Evolutionary conservation across 352 stramenopile genomes (phyloP), one percentile per base, ranked within the genome.

Genomic region (Globisporangium heterothallicum): DNA sequence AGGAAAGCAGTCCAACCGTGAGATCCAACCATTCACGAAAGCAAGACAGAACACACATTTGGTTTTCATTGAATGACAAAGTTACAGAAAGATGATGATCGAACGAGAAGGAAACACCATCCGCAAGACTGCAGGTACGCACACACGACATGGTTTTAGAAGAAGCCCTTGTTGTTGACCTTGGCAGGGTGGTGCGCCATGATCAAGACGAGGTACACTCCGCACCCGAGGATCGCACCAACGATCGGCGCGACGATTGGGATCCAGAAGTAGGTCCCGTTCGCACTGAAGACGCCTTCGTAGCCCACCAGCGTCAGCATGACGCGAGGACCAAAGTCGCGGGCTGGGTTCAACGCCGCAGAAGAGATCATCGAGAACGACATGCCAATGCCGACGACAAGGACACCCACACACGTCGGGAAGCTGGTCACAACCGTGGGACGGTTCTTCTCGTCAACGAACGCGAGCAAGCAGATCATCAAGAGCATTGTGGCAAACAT

Each of bases 241-340:
- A 72, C 13, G 1, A 44, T 59, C 1, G 63, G 66, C 13, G 63
- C 66, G 3, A 75, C 47, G 45, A 75, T 54, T 21, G 63, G 63
- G 46, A 76, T 64, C 67, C 63, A 76, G 49, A 72, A 76, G 56
- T 73, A 72, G 44, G 38, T 42, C 53, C 61, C 19, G 45, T 65
- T 34, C 4, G 41, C 42, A 10, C 52, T 57, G 42, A 76, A 73
- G 22, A 73, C 42, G 49, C 38, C 57, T 3, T 61, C 44, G 50
- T 64, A 70, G 34, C 61, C 60, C 9, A 61, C 29, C 10, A 72
- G 25, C 24, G 55, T n/a, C 29, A 61, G 50, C 49, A 73, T 61
- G 53, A 76, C 49, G 24, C 67, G 67, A 7, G 67, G 67, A 12
- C 58, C 67, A 7, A 76, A 46, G 40, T 76, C 67, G 32, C 67